Evolutionary conservation across 805 yeast genomes (phyloP).

Genomic region (Henningerozyma blattae): DNA sequence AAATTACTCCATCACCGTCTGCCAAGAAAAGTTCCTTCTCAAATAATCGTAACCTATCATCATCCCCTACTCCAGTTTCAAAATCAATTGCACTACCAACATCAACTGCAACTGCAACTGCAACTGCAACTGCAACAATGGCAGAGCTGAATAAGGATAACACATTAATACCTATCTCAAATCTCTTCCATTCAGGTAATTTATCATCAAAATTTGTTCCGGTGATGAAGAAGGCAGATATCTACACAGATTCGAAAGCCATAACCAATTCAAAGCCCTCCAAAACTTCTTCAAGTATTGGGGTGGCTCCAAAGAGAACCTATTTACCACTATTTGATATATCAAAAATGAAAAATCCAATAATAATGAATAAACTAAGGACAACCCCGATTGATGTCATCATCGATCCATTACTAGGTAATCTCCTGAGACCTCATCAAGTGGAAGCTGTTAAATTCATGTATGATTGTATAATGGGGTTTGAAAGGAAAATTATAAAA

Average conservation of each 20-base stretch:
- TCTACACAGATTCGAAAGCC: conserved; percentile 2
- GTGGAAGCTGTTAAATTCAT: conserved; percentile 71
- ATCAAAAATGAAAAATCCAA: conserved; percentile 23
- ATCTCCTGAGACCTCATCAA: conserved; percentile 70
- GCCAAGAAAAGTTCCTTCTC: background rate
- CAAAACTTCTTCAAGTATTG: conserved; percentile 3
- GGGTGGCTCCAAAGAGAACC: conserved; percentile 8
- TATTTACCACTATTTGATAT: conserved; percentile 32
- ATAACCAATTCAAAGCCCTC: conserved; percentile 15
- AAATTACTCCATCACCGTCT: background rate
- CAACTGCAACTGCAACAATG: background rate
- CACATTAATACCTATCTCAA: conserved; percentile 2
- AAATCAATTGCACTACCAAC: background rate
- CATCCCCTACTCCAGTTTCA: background rate
- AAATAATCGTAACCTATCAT: background rate
- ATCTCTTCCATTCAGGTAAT: background rate
- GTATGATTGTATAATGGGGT: conserved; percentile 74
- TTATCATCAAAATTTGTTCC: conserved; percentile 9
- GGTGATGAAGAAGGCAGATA: conserved; percentile 7
- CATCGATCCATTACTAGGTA: conserved; percentile 46
- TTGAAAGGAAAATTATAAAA: conserved; percentile 32
- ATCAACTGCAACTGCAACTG: background rate
- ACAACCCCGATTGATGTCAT: conserved; percentile 34
- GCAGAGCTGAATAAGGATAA: conserved; percentile 1
- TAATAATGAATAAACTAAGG: conserved; percentile 29